Base-by-base conservation (phyloP, 2,329 filamentous ascomycete species). In the Arthrobotrys musiformis region DNA sequence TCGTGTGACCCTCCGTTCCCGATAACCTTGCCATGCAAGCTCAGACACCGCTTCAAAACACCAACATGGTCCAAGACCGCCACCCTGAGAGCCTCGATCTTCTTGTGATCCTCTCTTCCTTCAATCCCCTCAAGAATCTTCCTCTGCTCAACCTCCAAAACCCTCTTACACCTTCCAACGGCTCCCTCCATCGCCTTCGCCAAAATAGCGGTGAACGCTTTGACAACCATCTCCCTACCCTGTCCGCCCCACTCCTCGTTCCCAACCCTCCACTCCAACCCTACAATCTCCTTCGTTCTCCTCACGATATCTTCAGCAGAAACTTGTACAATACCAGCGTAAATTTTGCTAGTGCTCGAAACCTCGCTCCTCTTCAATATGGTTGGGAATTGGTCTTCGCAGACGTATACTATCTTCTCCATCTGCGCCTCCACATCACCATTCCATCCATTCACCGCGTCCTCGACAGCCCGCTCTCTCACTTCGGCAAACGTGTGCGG, bases 301-400 rank as follows among this genome's bases (percentile, higher is more conserved):
- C 94, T 90, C 80, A 93, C 91, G 33, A 95, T 94, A 15, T 94
- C 90, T 83, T 98, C 94, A 77, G 98, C 86, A 0, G 92, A 94
- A n/a, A 93, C 94, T 83, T 97, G 92, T 73, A 95, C 86, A 5
- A 94, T 90, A 33, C 88, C 88, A 26, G 97, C 86, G 9, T 87
- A 87, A 17, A 93, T 83, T 58, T 91, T 90, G 17, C 90, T 88
- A 0, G 88, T 86, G 5, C 89, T 86, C 13, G 96, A 85, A 76
- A 98, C 92, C 84, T 97, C 94, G 80, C 93, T 97, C 68, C 94
- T 89, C 33, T 93, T 89, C 26, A 97, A 85, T 58, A 98, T 96
- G 0, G 94, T 97, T 0, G 94, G 95, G 85, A 98, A 98, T 0
- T 90, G 84, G 81, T 97, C 94, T 0, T 90, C 90, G 0, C 93